phyloP scores from a whole-genome alignment of 345 rosid genomes.

The Eucalyptus fibrosa region DNA sequence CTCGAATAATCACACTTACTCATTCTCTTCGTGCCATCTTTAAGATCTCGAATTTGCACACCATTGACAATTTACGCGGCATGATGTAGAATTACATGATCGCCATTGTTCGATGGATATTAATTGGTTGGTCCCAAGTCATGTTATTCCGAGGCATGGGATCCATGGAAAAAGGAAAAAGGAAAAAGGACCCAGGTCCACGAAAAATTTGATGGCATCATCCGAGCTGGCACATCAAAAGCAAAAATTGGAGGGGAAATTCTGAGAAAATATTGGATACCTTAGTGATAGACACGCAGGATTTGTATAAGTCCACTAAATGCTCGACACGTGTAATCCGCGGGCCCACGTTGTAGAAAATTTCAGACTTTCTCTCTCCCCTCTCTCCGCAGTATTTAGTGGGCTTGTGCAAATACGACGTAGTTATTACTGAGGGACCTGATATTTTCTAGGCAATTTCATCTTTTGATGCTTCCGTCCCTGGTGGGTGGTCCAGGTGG shows the following conservation, averaged over 20 bases:
- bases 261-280: not conserved
- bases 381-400: too few species aligned
- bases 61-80: accelerated
- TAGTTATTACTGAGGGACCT: too few species aligned
- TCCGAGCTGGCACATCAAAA: not conserved
- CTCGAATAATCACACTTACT: not conserved
- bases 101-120: not conserved
- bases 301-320: too few species aligned
- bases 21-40: not conserved
- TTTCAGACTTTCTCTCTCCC: not conserved
- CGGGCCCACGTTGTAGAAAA: too few species aligned
- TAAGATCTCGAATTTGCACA: not conserved
- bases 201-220: not conserved
- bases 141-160: not conserved
- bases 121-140: not conserved
- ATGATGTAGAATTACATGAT: not conserved
- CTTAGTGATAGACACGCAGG: not conserved
- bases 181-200: not conserved
- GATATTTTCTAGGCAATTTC: not conserved
- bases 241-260: not conserved
- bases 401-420: too few species aligned
- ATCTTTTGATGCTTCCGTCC: not conserved
- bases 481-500: not conserved
- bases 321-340: not conserved
- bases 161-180: not conserved